Evolutionary conservation across 1,139 yeast species (phyloP).

Genomic region (Saccharomyces hybrid): DNA sequence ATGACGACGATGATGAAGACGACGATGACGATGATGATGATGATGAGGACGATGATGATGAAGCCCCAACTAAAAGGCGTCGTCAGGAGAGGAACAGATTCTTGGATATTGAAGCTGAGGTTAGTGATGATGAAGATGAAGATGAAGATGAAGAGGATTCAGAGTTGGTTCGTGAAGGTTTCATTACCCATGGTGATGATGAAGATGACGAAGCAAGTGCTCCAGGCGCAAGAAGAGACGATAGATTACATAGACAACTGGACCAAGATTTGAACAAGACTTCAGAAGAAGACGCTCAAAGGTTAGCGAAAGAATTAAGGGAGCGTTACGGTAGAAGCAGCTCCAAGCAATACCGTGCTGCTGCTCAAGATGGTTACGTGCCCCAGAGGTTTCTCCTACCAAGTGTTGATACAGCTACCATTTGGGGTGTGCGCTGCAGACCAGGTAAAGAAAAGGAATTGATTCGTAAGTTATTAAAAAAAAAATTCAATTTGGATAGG

Average conservation of each 20-base stretch:
- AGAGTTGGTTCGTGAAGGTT: constrained; percentile 76
- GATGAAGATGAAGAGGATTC: constrained; percentile 92
- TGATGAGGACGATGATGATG: constrained; percentile 58
- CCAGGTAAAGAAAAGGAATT: constrained; percentile 91
- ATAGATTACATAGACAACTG: constrained; percentile 77
- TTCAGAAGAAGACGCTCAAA: constrained; percentile 93
- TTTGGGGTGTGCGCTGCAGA: constrained; percentile 91
- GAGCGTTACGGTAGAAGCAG: constrained; percentile 89
- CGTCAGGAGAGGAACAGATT: constrained; percentile 79
- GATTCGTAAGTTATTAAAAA: constrained; percentile 76
- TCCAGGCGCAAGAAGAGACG: constrained; percentile 40
- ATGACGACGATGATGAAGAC: not conserved
- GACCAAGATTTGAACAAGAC: constrained; percentile 85
- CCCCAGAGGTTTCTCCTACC: constrained; percentile 92
- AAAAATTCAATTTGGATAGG: constrained; percentile 46
- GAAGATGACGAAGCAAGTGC: constrained; percentile 47
- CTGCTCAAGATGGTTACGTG: constrained; percentile 77
- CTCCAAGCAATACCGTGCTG: constrained; percentile 67
- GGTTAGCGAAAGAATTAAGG: constrained; percentile 84
- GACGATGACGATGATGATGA: constrained; percentile 30
- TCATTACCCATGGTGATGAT: constrained; percentile 55
- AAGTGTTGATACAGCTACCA: constrained; percentile 91
- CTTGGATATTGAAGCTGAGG: constrained; percentile 98
- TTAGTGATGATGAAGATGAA: constrained; percentile 96
- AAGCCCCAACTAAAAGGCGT: constrained; percentile 52